Conservation (phyloP, 495 filamentous ascomycete genomes). For the Podospora didyma region DNA sequence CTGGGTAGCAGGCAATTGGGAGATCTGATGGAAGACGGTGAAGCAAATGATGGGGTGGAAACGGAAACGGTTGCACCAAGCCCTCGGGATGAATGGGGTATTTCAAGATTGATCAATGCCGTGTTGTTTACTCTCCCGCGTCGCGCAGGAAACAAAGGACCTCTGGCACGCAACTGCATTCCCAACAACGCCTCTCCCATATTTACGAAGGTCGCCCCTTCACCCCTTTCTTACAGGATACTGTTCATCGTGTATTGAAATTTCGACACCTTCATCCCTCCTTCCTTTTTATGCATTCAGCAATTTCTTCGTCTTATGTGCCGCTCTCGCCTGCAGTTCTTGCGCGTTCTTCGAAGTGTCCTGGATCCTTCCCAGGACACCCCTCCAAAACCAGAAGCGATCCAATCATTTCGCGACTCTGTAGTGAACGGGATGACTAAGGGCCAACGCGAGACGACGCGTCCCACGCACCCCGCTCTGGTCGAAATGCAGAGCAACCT, state of each 20-base stretch:
- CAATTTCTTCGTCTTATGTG: neutral
- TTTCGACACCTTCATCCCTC: neutral
- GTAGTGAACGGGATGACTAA: constrained; percentile 19
- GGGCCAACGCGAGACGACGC: constrained; percentile 22
- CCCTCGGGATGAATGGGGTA: neutral
- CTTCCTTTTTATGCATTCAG: neutral
- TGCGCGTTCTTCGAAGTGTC: neutral
- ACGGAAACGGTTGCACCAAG: neutral
- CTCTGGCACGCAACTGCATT: neutral
- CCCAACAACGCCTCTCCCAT: neutral
- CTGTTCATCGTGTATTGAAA: neutral
- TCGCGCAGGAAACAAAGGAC: neutral
- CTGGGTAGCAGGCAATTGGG: constrained; percentile 21
- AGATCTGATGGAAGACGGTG: constrained; percentile 2
- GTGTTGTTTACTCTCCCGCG: constrained; percentile 21
- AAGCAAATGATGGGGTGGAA: constrained; percentile 5
- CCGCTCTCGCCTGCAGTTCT: constrained; percentile 5
- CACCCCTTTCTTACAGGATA: neutral
- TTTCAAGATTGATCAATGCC: constrained; percentile 2
- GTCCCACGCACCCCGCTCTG: neutral
- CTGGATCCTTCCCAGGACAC: neutral
- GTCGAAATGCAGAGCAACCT: neutral
- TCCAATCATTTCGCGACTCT: constrained; percentile 9
- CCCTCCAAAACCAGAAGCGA: neutral
- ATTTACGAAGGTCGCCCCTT: neutral